A percentile compares a stretch with the other conserved stretches of the same genome.
Conservation (phyloP, 495 filamentous ascomycete genomes). For the Aeminium ludgeri region DNA sequence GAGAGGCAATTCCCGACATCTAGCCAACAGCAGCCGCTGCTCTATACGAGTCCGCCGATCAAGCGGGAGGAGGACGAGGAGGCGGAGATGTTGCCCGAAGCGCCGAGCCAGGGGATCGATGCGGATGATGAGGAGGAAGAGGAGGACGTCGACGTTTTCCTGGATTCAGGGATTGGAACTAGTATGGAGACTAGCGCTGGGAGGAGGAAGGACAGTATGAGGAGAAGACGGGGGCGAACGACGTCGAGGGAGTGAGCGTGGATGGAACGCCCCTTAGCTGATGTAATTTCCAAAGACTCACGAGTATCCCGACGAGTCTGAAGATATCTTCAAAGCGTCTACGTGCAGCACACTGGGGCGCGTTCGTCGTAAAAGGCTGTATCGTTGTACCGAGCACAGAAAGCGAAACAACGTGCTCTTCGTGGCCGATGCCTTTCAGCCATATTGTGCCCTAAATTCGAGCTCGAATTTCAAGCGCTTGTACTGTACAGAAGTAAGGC, state of each 20-base stretch:
- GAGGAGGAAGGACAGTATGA: slow-evolving; percentile 12
- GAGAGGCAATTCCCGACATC: slow-evolving; percentile 41
- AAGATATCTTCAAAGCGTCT: too few species aligned
- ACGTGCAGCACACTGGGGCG: too few species aligned
- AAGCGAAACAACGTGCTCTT: too few species aligned
- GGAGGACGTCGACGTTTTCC: slow-evolving; percentile 18
- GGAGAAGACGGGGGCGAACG: slow-evolving; percentile 11
- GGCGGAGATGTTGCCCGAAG: slow-evolving; percentile 3
- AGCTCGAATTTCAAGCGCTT: too few species aligned
- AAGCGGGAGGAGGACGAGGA: slow-evolving; percentile 16
- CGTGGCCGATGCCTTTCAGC: too few species aligned
- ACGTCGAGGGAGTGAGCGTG: background rate
- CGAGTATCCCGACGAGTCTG: too few species aligned
- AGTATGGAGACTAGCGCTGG: slow-evolving; percentile 23
- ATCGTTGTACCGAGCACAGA: too few species aligned
- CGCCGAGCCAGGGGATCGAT: slow-evolving; percentile 13
- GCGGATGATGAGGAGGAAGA: slow-evolving; percentile 25
- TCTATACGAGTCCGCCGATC: slow-evolving; percentile 9
- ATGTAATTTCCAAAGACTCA: too few species aligned
- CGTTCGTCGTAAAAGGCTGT: too few species aligned
- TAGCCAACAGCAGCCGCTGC: slow-evolving; percentile 33
- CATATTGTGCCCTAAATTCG: too few species aligned
- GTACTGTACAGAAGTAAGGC: too few species aligned
- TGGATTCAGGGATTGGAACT: slow-evolving; percentile 27
- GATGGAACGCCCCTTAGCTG: too few species aligned